These are phyloP conservation scores for Lentinus brumalis DNA, from an alignment of 768 basidiomycete genomes.

Conservation along the genomic window DNA sequence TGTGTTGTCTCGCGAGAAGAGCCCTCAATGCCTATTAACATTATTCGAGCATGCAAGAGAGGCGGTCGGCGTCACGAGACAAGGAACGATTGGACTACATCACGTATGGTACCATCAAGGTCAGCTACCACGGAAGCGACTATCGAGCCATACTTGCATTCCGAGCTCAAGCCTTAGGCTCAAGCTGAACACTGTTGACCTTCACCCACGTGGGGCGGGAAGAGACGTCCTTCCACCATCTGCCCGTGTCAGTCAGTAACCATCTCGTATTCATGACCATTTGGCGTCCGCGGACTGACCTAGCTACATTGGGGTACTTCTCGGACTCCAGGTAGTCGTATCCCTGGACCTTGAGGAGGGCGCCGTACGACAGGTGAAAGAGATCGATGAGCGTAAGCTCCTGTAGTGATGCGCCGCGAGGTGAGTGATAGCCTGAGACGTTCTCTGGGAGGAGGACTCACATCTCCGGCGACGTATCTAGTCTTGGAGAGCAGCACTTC, in stretches of 20 bases:
- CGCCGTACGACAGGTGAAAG: constrained; percentile 55
- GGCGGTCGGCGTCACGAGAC: too few species aligned
- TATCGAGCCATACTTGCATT: too few species aligned
- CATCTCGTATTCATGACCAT: neutral
- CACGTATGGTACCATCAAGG: too few species aligned
- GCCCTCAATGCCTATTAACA: too few species aligned
- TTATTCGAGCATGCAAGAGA: too few species aligned
- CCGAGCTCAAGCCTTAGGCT: too few species aligned
- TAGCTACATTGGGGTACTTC: constrained; percentile 44
- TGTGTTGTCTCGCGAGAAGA: too few species aligned
- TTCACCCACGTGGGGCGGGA: constrained; percentile 47
- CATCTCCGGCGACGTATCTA: constrained; percentile 48
- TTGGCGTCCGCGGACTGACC: constrained; percentile 29
- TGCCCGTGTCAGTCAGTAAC: constrained; percentile 8
- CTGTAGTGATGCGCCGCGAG: constrained; percentile 22
- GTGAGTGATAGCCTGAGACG: too few species aligned
- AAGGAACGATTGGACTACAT: too few species aligned
- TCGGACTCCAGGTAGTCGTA: constrained; percentile 33
- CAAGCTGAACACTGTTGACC: neutral
- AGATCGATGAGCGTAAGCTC: constrained; percentile 58
- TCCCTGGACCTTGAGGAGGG: constrained; percentile 27
- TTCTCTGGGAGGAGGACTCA: constrained; percentile 4
- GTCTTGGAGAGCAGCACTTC: constrained; percentile 56
- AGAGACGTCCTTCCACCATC: constrained; percentile 56
- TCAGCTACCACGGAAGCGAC: too few species aligned